phyloP scores from a whole-genome alignment of 2,329 filamentous ascomycete species.

The Hortaea werneckii region DNA sequence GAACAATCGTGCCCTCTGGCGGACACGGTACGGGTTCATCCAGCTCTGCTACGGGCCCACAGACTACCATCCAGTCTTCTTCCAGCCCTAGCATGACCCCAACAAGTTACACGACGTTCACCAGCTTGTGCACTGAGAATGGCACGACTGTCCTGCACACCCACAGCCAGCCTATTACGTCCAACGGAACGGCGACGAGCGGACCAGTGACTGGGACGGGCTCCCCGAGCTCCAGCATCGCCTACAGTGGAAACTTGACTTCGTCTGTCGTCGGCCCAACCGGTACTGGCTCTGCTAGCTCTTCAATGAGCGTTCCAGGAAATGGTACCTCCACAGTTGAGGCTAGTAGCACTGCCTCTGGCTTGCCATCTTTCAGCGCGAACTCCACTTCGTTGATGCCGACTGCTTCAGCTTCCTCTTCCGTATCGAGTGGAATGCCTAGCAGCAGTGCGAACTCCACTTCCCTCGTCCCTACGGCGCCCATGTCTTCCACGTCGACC shows the following conservation, averaged over 20 bases:
- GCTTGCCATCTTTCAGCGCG: too few species aligned
- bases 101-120: too few species aligned
- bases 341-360: conserved; percentile 1
- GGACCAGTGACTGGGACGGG: neutral
- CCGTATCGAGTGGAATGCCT: neutral
- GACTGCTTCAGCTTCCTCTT: neutral
- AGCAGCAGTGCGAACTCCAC: neutral
- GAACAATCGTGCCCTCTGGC: neutral
- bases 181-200: neutral
- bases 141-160: too few species aligned
- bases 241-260: neutral
- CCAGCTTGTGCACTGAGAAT: too few species aligned
- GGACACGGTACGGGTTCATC: neutral
- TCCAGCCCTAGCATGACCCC: neutral
- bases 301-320: neutral
- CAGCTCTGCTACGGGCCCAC: neutral
- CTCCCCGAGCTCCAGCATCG: neutral
- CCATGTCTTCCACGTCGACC: neutral
- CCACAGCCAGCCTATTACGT: neutral
- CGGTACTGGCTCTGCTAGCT: neutral
- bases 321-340: neutral
- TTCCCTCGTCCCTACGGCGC: too few species aligned
- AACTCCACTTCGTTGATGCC: too few species aligned
- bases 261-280: neutral
- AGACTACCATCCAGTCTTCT: neutral